A percentile compares a stretch with the other conserved stretches of the same genome.
Conservation (phyloP, 371 early-diverging fungal species). For the Blastocladiella emersonii region DNA sequence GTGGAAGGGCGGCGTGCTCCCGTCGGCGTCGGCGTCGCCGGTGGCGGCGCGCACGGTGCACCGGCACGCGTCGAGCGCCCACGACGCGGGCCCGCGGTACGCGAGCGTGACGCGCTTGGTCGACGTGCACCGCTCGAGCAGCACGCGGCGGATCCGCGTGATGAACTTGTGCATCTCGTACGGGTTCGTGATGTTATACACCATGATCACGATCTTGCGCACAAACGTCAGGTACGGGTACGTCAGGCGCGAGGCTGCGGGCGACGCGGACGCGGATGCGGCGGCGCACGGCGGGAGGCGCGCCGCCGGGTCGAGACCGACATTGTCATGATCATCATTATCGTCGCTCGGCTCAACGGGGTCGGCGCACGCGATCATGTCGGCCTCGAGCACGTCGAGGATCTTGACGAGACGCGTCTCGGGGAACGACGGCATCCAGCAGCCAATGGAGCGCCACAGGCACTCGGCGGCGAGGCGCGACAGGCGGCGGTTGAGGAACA, state of each 20-base stretch:
- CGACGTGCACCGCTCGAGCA: neutral
- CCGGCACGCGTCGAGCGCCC: neutral
- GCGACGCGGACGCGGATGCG: too few species aligned
- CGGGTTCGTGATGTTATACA: neutral
- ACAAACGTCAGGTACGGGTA: neutral
- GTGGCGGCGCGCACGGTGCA: neutral
- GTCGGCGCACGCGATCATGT: neutral
- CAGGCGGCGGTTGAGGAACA: neutral
- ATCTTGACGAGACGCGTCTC: neutral
- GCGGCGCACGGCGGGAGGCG: too few species aligned
- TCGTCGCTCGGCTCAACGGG: neutral
- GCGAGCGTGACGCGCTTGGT: neutral
- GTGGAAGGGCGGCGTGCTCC: neutral
- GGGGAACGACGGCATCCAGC: neutral
- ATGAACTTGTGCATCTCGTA: neutral
- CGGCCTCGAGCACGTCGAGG: neutral
- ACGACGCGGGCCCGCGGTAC: neutral
- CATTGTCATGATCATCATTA: too few species aligned
- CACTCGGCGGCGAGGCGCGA: neutral
- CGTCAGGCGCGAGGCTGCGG: neutral
- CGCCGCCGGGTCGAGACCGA: too few species aligned
- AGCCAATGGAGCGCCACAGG: neutral
- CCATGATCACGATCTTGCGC: neutral
- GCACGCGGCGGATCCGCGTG: neutral
- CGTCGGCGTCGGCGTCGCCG: neutral